A percentile compares a stretch with the other conserved stretches of the same genome.
phyloP scores from a whole-genome alignment of 495 filamentous ascomycete genomes.

The Copromyces sp. region DNA sequence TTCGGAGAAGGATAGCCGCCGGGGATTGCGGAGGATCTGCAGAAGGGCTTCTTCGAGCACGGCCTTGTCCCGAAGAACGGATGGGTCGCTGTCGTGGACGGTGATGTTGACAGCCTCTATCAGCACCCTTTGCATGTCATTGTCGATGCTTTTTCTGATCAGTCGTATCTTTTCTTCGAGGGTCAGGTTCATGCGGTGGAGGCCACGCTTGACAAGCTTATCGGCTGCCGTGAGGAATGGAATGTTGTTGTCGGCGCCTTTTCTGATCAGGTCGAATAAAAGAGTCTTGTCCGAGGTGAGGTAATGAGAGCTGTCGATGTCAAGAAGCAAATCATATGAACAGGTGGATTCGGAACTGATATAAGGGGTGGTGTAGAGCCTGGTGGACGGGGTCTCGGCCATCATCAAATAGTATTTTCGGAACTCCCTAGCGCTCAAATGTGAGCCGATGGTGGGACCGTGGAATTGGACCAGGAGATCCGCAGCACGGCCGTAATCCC shows the following conservation, averaged over 20 bases:
- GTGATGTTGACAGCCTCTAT: not conserved
- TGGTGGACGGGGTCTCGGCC: not conserved
- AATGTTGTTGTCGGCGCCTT: not conserved
- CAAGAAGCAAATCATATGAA: not conserved
- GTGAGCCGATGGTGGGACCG: not conserved
- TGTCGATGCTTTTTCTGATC: not conserved
- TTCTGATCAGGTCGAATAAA: not conserved
- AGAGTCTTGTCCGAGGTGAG: not conserved
- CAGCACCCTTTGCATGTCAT: not conserved
- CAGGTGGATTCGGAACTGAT: not conserved
- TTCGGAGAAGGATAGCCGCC: not conserved
- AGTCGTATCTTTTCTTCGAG: not conserved
- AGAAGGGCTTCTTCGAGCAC: not conserved
- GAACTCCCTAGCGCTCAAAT: not conserved
- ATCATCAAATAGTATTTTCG: not conserved
- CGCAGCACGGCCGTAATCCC: not conserved
- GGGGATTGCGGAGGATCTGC: not conserved
- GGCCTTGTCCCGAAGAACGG: not conserved
- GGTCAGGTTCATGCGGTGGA: not conserved
- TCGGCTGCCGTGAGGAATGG: not conserved
- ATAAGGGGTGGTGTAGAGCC: not conserved
- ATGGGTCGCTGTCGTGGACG: not conserved
- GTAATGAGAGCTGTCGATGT: not conserved
- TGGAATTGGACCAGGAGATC: not conserved
- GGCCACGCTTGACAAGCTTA: not conserved